These are phyloP conservation scores for Cercospora janseana DNA, from an alignment of 2,329 filamentous ascomycete genomes.

Conservation along the genomic window DNA sequence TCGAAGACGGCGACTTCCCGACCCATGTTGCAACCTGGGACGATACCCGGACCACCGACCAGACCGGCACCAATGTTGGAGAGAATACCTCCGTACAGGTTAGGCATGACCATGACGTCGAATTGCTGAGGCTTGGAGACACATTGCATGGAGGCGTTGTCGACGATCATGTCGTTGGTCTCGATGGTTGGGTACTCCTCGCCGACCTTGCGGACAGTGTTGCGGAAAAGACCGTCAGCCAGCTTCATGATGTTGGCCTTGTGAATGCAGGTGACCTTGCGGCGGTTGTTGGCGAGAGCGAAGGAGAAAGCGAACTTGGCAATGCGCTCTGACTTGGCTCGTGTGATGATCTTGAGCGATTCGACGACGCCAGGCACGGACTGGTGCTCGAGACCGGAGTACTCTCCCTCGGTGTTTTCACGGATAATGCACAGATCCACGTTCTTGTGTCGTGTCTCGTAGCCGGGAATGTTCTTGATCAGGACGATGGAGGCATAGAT, in stretches of 20 bases:
- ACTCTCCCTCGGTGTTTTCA: conserved; percentile 99
- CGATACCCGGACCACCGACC: conserved; percentile 93
- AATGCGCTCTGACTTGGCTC: conserved; percentile 97
- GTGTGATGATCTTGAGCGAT: conserved; percentile 99
- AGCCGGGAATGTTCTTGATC: conserved; percentile 99
- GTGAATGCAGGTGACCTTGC: conserved; percentile 99
- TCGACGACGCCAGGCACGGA: conserved; percentile 94
- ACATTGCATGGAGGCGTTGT: conserved; percentile 99
- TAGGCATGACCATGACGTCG: conserved; percentile 99
- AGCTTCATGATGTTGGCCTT: conserved; percentile 99
- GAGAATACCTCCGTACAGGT: conserved; percentile 96
- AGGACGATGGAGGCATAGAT: conserved; percentile 98
- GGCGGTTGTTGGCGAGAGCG: conserved; percentile 95
- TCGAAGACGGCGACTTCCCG: conserved; percentile 97
- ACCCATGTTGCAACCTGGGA: conserved; percentile 99
- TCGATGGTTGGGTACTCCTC: conserved; percentile 95
- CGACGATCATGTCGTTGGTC: conserved; percentile 99
- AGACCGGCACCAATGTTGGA: conserved; percentile 98
- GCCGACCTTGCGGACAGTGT: conserved; percentile 88
- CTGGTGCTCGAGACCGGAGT: conserved; percentile 98
- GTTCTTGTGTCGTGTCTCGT: conserved; percentile 93
- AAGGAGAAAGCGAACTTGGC: conserved; percentile 98
- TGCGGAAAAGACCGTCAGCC: conserved; percentile 96
- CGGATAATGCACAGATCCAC: conserved; percentile 99
- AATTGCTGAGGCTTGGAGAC: conserved; percentile 96